These are phyloP conservation scores for Skeletonema tropicum DNA, from an alignment of 108 stramenopile genomes.

Conservation along the genomic window DNA sequence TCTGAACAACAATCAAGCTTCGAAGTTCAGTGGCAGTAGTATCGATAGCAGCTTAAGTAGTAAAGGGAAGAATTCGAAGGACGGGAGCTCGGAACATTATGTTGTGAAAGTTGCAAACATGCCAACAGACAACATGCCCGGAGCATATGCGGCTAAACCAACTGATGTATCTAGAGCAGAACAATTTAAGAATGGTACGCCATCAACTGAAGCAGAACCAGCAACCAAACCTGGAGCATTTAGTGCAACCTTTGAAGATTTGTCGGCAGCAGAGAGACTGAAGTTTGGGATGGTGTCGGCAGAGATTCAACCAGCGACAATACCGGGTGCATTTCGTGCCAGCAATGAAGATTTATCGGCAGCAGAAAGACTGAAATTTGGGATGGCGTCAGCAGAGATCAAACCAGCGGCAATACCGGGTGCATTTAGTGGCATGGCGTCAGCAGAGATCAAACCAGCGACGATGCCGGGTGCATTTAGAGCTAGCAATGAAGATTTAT, in stretches of 20 bases:
- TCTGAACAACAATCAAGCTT: too few relatives aligned
- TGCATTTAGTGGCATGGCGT: not conserved
- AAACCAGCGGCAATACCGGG: conserved; percentile 9
- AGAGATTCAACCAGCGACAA: not conserved
- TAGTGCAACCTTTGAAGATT: conserved; percentile 3
- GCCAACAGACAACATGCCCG: conserved; percentile 1
- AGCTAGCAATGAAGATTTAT: conserved; percentile 7
- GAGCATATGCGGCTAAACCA: conserved; percentile 6
- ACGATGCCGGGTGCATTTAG: conserved; percentile 8
- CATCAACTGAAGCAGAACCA: not conserved
- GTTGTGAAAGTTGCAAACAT: not conserved
- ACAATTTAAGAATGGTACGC: conserved; percentile 9
- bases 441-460: not conserved
- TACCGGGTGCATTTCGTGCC: conserved; percentile 14
- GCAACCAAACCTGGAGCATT: conserved; percentile 12
- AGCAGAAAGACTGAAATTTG: conserved; percentile 29
- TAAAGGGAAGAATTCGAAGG: conserved; percentile 6
- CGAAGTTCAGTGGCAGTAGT: too few relatives aligned
- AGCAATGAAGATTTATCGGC: conserved; percentile 7
- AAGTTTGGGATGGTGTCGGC: conserved; percentile 5
- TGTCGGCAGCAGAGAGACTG: conserved; percentile 17
- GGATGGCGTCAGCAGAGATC: not conserved
- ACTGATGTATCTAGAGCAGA: conserved; percentile 8
- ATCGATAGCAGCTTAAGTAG: not conserved
- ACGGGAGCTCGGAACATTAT: conserved; percentile 1